Base-by-base conservation (phyloP, 176 grass and related monocot species). In the Oropetium thomaeum region DNA sequence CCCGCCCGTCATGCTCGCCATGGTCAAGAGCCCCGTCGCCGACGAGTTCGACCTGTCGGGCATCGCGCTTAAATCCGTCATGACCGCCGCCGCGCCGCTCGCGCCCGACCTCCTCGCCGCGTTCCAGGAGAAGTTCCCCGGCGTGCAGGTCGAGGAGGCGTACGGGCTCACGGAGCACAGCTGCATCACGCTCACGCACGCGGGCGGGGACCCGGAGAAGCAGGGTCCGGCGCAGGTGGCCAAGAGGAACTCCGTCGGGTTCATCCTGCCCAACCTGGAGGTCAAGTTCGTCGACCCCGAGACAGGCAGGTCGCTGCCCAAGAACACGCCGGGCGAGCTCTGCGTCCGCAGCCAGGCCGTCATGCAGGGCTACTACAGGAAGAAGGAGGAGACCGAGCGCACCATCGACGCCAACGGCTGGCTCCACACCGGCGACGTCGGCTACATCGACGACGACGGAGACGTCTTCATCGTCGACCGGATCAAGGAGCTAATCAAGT, bases 401-500 rank as follows among this genome's bases (percentile, higher is more conserved):
- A 89, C 93, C 31, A 87, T 97, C 10, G 88, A 97, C 64, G 76
- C 55, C 55, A 75, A 79, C 1, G 93, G 93, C 0, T 97, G 93
- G 90, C 90, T 97, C 14, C 93, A 90, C 75, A 97, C 93, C 8
- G 93, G 93, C 3, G 93, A 97, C 52, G 65, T 97, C 4, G 93
- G 93, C 0, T 97, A 97, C 83, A 97, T 97, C 77, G 93, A 97
- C 39, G 88, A 85, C 33, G 94, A 97, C 31, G 94, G 90, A 5
- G 90, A 97, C 54, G 77, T 97, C 12, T 97, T 97, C 77, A 93
- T 93, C 54, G 75, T 93, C 14, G 88, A 97, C 64, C 39, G 88
- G 29, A 91, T 97, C 70, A 97, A 97, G 83, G 93, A 97, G 60
- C 83, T 97, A 8, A 97, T 97, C 77, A 97, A 97, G 81, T 93